A percentile compares a stretch with the other conserved stretches of the same genome.
Evolutionary conservation across 371 early-diverging fungal genomes (phyloP).

Genomic region (Circinella umbellata): DNA sequence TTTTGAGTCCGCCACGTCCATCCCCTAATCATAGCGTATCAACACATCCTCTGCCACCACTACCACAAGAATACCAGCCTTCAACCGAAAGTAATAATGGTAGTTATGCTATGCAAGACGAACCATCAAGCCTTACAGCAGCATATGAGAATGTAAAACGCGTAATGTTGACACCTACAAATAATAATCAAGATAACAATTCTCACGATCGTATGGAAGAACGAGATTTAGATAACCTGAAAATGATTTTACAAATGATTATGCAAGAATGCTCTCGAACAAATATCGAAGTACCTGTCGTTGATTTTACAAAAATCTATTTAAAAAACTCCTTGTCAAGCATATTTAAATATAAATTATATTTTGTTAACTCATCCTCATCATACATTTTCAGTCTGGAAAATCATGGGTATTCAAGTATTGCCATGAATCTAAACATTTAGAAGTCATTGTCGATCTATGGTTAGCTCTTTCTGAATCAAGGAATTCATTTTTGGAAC

Average conservation of each 20-base stretch:
- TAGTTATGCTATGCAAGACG: background rate
- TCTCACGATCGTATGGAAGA: background rate
- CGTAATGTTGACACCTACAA: background rate
- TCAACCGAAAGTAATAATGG: background rate
- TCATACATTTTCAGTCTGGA: conserved; percentile 44
- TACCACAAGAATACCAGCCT: background rate
- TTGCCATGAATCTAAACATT: conserved; percentile 48
- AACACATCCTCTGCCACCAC: background rate
- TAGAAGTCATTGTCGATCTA: conserved; percentile 43
- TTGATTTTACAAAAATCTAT: background rate
- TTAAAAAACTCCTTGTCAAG: no score
- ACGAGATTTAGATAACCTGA: conserved; percentile 35
- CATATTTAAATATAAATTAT: no score
- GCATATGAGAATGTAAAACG: conserved; percentile 4
- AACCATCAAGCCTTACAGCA: background rate
- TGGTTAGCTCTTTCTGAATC: conserved; percentile 52
- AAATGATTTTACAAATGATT: conserved; percentile 48
- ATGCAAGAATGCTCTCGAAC: conserved; percentile 67
- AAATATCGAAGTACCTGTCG: conserved; percentile 59
- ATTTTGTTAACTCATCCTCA: no score
- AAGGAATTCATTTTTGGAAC: conserved; percentile 52
- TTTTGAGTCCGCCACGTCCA: background rate
- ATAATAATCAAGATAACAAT: background rate
- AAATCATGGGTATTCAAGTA: conserved; percentile 65
- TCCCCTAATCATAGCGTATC: no score